Conservation (phyloP, 208 protist genomes). For the Phytomonas francai region DNA sequence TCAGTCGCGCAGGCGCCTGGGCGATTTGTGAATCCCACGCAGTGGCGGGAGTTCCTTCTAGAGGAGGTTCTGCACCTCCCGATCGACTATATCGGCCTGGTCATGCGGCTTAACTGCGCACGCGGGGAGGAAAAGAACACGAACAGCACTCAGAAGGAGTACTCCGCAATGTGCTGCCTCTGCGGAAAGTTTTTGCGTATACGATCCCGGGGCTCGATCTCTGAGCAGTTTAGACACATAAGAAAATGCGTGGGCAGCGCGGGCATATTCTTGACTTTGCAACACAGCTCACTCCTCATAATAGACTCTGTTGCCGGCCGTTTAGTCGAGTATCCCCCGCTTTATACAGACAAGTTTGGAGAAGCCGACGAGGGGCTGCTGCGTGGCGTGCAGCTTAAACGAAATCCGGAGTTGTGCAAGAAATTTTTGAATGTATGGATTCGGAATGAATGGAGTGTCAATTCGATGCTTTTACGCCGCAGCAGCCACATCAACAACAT, state of each 20-base stretch:
- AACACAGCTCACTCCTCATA: conserved; percentile 28
- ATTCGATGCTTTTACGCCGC: conserved; percentile 37
- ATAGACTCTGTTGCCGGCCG: conserved; percentile 32
- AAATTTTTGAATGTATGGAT: conserved; percentile 51
- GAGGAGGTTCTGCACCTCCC: conserved; percentile 44
- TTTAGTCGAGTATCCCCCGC: conserved; percentile 17
- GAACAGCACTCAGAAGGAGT: not conserved
- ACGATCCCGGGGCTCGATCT: conserved; percentile 8
- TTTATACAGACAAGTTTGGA: conserved; percentile 69
- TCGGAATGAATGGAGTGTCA: conserved; percentile 46
- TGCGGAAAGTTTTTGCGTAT: conserved; percentile 45
- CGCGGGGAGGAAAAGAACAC: not conserved
- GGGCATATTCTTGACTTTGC: conserved; percentile 45
- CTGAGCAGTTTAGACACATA: conserved; percentile 52
- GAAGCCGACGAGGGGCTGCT: conserved; percentile 25
- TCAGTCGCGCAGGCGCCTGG: conserved; percentile 8
- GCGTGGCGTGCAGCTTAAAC: conserved; percentile 23
- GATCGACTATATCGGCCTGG: conserved; percentile 23
- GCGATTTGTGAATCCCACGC: conserved; percentile 10
- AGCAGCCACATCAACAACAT: conserved; percentile 17
- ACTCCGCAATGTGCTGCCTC: conserved; percentile 44
- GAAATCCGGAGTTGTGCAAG: conserved; percentile 19
- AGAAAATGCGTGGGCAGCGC: conserved; percentile 38
- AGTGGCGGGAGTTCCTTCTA: conserved; percentile 27
- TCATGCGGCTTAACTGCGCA: conserved; percentile 12